Conservation (phyloP, 2,329 filamentous ascomycete species). For the Colletotrichum limetticola region DNA sequence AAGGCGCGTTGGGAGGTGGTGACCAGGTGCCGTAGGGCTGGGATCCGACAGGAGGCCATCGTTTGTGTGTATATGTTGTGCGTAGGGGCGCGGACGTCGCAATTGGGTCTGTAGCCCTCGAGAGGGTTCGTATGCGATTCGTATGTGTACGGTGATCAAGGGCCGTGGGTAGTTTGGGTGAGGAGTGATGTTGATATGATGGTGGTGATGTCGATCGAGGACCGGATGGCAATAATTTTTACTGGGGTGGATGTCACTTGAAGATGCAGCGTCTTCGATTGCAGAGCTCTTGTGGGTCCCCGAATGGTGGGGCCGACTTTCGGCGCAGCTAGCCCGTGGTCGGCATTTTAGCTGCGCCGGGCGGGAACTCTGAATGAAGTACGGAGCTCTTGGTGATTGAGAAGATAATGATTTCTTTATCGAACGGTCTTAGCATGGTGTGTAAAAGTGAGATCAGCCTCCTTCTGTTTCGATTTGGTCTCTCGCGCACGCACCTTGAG, state of each 20-base stretch:
- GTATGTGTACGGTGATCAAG: too few relatives aligned
- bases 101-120: not conserved
- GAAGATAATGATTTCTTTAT: not conserved
- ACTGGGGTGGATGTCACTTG: conserved; percentile 11
- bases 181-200: not conserved
- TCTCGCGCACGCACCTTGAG: not conserved
- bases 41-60: conserved; percentile 62
- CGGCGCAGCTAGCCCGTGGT: conserved; percentile 1
- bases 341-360: not conserved
- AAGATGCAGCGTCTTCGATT: conserved; percentile 22
- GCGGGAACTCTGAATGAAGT: too few relatives aligned
- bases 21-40: conserved; percentile 59
- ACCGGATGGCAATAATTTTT: not conserved
- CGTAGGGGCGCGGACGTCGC: not conserved
- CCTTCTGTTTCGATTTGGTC: not conserved
- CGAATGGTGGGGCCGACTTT: conserved; percentile 23
- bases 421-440: not conserved
- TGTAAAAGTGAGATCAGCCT: not conserved
- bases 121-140: not conserved
- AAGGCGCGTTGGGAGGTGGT: conserved; percentile 45
- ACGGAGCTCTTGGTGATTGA: not conserved
- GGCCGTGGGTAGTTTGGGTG: not conserved
- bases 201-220: not conserved
- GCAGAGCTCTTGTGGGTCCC: conserved; percentile 25
- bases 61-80: conserved; percentile 19